Percentiles rank a stretch among this genome's conserved stretches.
Conservation (phyloP, 441 rosid species). For the Croton setiger region DNA sequence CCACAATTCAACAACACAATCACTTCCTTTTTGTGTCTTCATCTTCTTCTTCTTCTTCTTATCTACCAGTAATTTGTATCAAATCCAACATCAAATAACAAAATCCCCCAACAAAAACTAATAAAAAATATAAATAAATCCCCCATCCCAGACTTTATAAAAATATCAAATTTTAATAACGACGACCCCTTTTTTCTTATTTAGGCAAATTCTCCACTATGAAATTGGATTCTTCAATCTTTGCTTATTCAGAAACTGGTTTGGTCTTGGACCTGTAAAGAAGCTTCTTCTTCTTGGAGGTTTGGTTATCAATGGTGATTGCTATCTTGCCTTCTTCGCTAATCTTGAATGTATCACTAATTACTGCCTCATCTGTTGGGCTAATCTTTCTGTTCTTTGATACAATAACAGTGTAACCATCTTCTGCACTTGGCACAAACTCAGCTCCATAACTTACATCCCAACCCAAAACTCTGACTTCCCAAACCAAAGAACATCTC, state of each 20-base stretch:
- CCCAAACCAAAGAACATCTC: constrained; percentile 75
- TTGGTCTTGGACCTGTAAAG: constrained; percentile 78
- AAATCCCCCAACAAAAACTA: constrained; percentile 27
- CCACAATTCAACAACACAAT: constrained; percentile 7
- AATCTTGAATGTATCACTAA: constrained; percentile 56
- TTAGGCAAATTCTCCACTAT: constrained; percentile 22
- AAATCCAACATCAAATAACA: constrained; percentile 25
- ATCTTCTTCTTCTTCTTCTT: too few relatives aligned
- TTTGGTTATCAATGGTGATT: constrained; percentile 71
- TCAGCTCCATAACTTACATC: constrained; percentile 80
- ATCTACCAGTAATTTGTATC: constrained; percentile 8
- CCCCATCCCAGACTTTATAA: constrained; percentile 34
- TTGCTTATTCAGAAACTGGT: constrained; percentile 42
- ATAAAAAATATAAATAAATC: constrained; percentile 30
- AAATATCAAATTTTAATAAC: constrained; percentile 25
- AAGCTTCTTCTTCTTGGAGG: constrained; percentile 82
- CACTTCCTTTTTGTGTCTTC: constrained; percentile 5
- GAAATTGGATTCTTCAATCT: constrained; percentile 15
- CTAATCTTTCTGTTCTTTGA: constrained; percentile 62
- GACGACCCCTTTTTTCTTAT: constrained; percentile 15
- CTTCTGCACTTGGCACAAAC: constrained; percentile 61
- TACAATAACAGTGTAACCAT: constrained; percentile 62
- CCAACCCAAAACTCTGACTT: constrained; percentile 73
- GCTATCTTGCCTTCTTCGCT: constrained; percentile 64
- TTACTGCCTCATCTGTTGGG: constrained; percentile 60